These are phyloP conservation scores for Rhodotorula mucilaginosa DNA, from an alignment of 1,284 basidiomycete species.

Conservation along the genomic window DNA sequence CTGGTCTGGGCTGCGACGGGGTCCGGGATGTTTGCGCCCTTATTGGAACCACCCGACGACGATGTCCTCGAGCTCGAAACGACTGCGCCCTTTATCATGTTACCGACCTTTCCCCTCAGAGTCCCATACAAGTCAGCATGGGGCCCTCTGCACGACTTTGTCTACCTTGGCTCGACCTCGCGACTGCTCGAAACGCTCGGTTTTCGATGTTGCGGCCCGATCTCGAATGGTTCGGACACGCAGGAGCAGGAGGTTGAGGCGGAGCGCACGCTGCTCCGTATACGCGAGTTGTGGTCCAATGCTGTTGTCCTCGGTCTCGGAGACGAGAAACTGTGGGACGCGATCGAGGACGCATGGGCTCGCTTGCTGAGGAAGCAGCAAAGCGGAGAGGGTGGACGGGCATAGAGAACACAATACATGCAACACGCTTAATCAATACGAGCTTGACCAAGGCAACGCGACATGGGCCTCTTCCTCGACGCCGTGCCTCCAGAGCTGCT, in stretches of 20 bases:
- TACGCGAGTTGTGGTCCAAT: constrained; percentile 5
- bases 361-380: neutral
- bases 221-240: neutral
- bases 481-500: neutral
- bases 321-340: constrained; percentile 1
- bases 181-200: neutral
- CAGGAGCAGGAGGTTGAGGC: neutral
- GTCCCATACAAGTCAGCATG: neutral
- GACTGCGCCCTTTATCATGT: neutral
- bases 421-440: neutral
- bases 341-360: constrained; percentile 3
- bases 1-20: neutral
- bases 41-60: neutral
- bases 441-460: neutral
- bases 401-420: no score
- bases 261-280: neutral
- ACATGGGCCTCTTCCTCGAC: neutral
- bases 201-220: neutral
- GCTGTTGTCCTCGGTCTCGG: neutral
- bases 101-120: neutral
- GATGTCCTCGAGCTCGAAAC: neutral
- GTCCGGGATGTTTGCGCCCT: neutral
- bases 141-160: constrained; percentile 2
- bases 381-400: neutral
- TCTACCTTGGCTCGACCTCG: constrained; percentile 2